These are phyloP conservation scores for Colletotrichum neosansevieriae DNA, from an alignment of 2,329 filamentous ascomycete genomes.

Conservation along the genomic window DNA sequence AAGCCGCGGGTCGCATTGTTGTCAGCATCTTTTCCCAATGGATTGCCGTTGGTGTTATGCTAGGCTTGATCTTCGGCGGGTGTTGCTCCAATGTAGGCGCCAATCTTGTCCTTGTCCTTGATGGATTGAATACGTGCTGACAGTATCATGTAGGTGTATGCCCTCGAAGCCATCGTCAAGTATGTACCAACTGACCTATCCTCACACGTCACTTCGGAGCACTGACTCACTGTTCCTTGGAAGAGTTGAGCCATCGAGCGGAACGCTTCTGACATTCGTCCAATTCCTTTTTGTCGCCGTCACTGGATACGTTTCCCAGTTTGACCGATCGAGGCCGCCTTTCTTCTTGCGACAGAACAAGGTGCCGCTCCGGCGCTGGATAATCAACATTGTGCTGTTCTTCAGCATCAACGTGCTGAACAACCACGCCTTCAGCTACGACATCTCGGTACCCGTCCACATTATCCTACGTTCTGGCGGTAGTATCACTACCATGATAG, in stretches of 20 bases:
- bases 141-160: constrained; percentile 78
- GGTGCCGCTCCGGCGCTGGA: constrained; percentile 87
- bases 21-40: constrained; percentile 72
- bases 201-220: not conserved
- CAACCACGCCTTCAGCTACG: constrained; percentile 97
- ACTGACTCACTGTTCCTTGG: constrained; percentile 38
- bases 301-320: constrained; percentile 80
- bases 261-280: constrained; percentile 87
- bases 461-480: constrained; percentile 96
- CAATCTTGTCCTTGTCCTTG: constrained; percentile 45
- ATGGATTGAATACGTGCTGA: constrained; percentile 3
- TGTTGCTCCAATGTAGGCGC: constrained; percentile 86
- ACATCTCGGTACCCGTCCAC: constrained; percentile 95
- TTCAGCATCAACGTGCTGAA: constrained; percentile 96
- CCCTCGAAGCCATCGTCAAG: constrained; percentile 95
- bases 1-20: constrained; percentile 60
- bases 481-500: constrained; percentile 93
- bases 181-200: constrained; percentile 59
- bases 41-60: constrained; percentile 75
- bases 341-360: constrained; percentile 82
- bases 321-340: constrained; percentile 74
- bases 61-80: constrained; percentile 91
- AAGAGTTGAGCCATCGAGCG: constrained; percentile 86
- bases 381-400: constrained; percentile 90
- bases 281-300: constrained; percentile 88